phyloP scores from a whole-genome alignment of 768 basidiomycete species.

The Collybiopsis confluens region DNA sequence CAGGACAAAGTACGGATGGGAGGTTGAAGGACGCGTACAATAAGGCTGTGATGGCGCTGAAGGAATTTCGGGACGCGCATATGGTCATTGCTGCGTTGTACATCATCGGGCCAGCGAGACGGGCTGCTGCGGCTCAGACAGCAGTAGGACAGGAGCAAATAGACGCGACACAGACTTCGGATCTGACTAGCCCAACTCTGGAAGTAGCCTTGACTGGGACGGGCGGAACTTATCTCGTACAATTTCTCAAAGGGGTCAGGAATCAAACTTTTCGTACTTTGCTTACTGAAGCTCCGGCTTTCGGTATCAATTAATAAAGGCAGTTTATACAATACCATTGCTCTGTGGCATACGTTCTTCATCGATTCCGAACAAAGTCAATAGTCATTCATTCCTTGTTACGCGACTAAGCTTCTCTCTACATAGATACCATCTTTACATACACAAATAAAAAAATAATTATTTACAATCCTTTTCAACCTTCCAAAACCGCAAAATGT shows the following conservation, averaged over 20 bases:
- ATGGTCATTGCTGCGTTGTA: slow-evolving; percentile 72
- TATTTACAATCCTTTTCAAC: background rate
- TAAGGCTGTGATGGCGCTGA: slow-evolving; percentile 56
- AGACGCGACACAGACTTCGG: no score
- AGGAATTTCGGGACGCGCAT: slow-evolving; percentile 72
- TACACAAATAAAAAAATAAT: background rate
- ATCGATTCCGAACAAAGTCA: no score
- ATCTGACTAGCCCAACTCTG: no score
- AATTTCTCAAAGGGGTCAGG: slow-evolving; percentile 69
- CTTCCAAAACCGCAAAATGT: background rate
- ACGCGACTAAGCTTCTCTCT: no score
- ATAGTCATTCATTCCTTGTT: no score
- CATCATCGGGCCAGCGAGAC: slow-evolving; percentile 67
- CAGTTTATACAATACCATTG: no score
- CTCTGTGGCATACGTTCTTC: no score
- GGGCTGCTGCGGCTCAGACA: slow-evolving; percentile 17
- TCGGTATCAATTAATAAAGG: no score
- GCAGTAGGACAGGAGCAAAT: no score
- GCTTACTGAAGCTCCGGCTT: no score
- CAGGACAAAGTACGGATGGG: slow-evolving; percentile 15
- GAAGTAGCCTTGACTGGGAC: slow-evolving; percentile 66
- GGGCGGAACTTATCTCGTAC: slow-evolving; percentile 75
- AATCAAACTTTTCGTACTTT: slow-evolving; percentile 57
- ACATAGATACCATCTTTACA: no score
- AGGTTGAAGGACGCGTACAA: slow-evolving; percentile 57